phyloP scores from a whole-genome alignment of 2,329 filamentous ascomycete species.

The Aureobasidium uvarum region DNA sequence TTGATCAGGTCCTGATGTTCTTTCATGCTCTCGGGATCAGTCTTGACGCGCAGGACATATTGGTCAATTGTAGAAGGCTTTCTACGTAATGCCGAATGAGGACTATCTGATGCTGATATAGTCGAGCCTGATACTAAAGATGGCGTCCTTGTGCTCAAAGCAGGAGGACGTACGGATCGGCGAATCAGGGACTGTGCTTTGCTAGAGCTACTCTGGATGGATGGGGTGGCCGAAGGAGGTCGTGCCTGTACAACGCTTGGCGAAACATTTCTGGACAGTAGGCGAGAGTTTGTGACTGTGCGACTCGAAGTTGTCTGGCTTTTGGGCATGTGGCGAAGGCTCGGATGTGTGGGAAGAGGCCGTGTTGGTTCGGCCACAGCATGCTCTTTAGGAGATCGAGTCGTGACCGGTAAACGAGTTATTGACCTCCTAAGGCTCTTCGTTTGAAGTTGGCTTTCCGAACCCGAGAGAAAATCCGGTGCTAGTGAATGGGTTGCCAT shows the following conservation, averaged over 20 bases:
- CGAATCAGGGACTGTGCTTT: constrained; percentile 11
- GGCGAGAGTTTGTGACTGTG: constrained; percentile 19
- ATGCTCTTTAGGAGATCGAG: not conserved
- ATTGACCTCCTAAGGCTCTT: constrained; percentile 15
- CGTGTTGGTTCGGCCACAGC: constrained; percentile 1
- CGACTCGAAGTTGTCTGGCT: not conserved
- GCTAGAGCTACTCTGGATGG: not conserved
- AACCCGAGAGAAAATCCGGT: not conserved
- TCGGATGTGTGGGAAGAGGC: not conserved
- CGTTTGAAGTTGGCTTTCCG: not conserved
- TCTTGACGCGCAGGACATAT: constrained; percentile 32
- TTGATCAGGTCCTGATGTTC: constrained; percentile 29
- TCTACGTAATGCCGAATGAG: constrained; percentile 45
- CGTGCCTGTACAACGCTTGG: constrained; percentile 24
- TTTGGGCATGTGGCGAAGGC: not conserved
- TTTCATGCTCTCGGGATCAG: constrained; percentile 27
- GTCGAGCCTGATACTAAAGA: constrained; percentile 52
- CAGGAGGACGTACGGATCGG: constrained; percentile 20
- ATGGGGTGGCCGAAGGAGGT: constrained; percentile 9
- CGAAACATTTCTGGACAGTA: not conserved
- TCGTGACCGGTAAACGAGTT: constrained; percentile 18
- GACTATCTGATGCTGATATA: constrained; percentile 48
- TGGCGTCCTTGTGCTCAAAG: constrained; percentile 43
- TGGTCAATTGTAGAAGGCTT: constrained; percentile 48
- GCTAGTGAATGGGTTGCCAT: not conserved